Evolutionary conservation across 768 basidiomycete genomes (phyloP), one percentile per base, ranked within the genome.

Genomic region (Nevesoporus exiguus): DNA sequence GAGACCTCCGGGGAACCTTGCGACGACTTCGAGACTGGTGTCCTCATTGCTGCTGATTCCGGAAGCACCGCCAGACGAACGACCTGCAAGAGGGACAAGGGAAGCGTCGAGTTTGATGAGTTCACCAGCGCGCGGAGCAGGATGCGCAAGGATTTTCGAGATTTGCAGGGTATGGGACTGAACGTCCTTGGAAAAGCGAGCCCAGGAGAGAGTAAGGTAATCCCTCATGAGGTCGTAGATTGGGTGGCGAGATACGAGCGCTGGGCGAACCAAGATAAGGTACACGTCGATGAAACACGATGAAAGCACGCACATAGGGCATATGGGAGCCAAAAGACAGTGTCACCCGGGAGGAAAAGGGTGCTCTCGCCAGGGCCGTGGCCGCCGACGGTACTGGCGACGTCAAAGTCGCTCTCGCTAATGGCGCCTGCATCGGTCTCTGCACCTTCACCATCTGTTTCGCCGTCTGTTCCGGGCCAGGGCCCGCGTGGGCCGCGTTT

Each of bases 191-290:
- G 90, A 90, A 74, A 93, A 93, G 46, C 90, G 86, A 17, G 93
- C 93, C 92, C 93, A 95, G 4, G 88, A 91, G 42, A 97, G 84
- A n/a, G 93, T 93, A 41, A 98, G 81, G 65, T 91, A 95, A 73
- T 98, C 95, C 49, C 90, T 82, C 89, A 98, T 92, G 51, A 96
- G 78, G 66, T 95, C 93, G 73, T 95, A 97, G 59, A 97, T 90
- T 0, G 94, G 94, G 69, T 91, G 90, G 22, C 91, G 85, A 45
- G 94, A 96, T 27, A 94, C 93, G 64, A 92, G 79, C 15, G 88
- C 90, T 90, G 60, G n/a, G 40, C 55, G 47, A 45, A 47, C 2
- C 2, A 44, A 42, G 49, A 34, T 61, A 25, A 67, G 47, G 55
- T 33, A 42, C 25, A 47, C 19, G 43, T 46, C 14, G 40, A 57